Conservation (phyloP, 2,329 filamentous ascomycete genomes). For the Colletotrichum sp. region DNA sequence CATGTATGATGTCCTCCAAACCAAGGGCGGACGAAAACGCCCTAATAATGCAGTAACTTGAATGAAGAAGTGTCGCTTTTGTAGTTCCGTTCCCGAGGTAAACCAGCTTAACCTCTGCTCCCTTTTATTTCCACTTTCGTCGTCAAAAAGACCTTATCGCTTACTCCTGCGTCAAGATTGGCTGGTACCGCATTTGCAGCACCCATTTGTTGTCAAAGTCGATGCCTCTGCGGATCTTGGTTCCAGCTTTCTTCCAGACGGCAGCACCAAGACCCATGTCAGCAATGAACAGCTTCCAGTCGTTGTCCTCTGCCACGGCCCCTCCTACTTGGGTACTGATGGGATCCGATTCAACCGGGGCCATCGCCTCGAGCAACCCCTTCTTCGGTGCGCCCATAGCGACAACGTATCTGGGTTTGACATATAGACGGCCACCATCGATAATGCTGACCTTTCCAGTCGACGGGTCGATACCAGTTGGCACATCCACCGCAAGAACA, state of each 20-base stretch:
- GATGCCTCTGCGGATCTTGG: constrained; percentile 80
- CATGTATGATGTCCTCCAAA: not conserved
- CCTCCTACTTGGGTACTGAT: constrained; percentile 15
- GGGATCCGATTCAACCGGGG: constrained; percentile 50
- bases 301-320: constrained; percentile 49
- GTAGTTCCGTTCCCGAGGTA: not conserved
- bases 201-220: constrained; percentile 91
- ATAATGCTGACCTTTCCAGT: constrained; percentile 70
- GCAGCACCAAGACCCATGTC: constrained; percentile 86
- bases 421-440: constrained; percentile 80
- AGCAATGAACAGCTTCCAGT: constrained; percentile 83
- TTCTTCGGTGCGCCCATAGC: constrained; percentile 87
- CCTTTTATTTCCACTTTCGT: not conserved
- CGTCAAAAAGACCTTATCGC: not conserved
- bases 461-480: constrained; percentile 84
- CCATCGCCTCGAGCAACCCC: constrained; percentile 80
- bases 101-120: not conserved
- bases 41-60: not conserved
- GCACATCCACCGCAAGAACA: constrained; percentile 87
- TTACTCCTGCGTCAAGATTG: not conserved
- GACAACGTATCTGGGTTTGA: constrained; percentile 83
- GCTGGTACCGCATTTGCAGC: constrained; percentile 66
- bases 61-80: constrained; percentile 7
- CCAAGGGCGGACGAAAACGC: not conserved
- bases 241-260: constrained; percentile 85